Percentiles rank a stretch among this genome's conserved stretches.
Evolutionary conservation across 805 yeast species (phyloP).

Genomic region (Kazachstania viticola): DNA sequence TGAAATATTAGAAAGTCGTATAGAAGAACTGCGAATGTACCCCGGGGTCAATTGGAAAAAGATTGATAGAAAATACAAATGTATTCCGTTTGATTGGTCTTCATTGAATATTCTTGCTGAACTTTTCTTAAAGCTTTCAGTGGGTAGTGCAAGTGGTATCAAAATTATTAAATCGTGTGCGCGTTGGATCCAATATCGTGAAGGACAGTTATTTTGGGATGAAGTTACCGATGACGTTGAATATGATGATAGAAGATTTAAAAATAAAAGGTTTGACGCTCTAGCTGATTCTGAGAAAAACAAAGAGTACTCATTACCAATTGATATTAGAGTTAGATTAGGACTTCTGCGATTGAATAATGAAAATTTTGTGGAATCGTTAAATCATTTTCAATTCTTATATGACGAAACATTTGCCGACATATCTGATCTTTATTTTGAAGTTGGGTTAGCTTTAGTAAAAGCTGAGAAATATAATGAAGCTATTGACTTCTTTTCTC

Average conservation of each 20-base stretch:
- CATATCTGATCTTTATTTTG: slow-evolving; percentile 59
- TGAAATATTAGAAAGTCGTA: slow-evolving; percentile 5
- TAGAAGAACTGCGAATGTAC: slow-evolving; percentile 18
- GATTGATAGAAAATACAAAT: slow-evolving; percentile 21
- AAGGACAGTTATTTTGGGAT: slow-evolving; percentile 36
- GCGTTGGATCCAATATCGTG: slow-evolving; percentile 72
- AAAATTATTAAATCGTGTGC: slow-evolving; percentile 57
- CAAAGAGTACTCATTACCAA: slow-evolving; percentile 46
- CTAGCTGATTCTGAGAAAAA: slow-evolving; percentile 29
- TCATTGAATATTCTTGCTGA: slow-evolving; percentile 78
- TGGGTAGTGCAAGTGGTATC: slow-evolving; percentile 52
- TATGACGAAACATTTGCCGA: slow-evolving; percentile 45
- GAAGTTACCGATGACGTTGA: slow-evolving; percentile 57
- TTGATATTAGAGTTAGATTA: slow-evolving; percentile 76
- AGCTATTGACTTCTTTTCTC: slow-evolving; percentile 56
- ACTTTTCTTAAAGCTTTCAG: slow-evolving; percentile 45
- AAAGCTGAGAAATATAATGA: slow-evolving; percentile 59
- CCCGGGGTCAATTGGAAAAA: slow-evolving; percentile 23
- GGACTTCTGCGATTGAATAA: slow-evolving; percentile 62
- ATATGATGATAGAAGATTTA: slow-evolving; percentile 61
- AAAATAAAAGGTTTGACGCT: slow-evolving; percentile 33
- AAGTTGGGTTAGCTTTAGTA: slow-evolving; percentile 67
- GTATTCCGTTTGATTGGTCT: slow-evolving; percentile 72
- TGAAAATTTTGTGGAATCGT: slow-evolving; percentile 57
- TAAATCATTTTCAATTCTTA: slow-evolving; percentile 52